Evolutionary conservation across 495 filamentous ascomycete species (phyloP).

Genomic region (Trichoderma erinaceum): DNA sequence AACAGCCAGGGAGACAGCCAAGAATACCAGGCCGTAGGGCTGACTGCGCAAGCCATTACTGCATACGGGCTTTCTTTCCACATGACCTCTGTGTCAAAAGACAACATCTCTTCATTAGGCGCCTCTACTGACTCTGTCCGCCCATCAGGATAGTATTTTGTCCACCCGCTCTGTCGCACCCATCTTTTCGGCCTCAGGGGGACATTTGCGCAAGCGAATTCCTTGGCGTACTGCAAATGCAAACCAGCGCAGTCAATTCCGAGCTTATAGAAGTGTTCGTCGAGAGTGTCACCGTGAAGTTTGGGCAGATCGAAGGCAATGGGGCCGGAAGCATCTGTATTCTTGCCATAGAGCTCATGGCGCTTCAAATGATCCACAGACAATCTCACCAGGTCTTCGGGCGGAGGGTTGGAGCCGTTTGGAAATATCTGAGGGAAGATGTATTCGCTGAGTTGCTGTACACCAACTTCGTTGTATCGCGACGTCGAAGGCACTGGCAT

Average conservation of each 20-base stretch:
- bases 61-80: constrained; percentile 87
- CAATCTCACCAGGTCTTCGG: constrained; percentile 65
- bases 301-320: constrained; percentile 79
- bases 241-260: constrained; percentile 85
- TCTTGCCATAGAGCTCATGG: constrained; percentile 89
- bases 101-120: constrained; percentile 73
- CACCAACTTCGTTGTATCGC: constrained; percentile 85
- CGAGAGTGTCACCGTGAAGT: constrained; percentile 73
- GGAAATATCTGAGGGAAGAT: constrained; percentile 79
- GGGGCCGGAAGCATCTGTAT: constrained; percentile 63
- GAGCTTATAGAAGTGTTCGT: constrained; percentile 92
- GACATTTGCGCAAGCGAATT: constrained; percentile 58
- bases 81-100: constrained; percentile 96
- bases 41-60: constrained; percentile 91
- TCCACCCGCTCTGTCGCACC: constrained; percentile 83
- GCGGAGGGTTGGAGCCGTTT: constrained; percentile 40
- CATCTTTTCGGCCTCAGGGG: constrained; percentile 76
- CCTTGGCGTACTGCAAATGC: constrained; percentile 69
- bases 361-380: constrained; percentile 76
- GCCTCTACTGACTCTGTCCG: constrained; percentile 61
- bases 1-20: constrained; percentile 97
- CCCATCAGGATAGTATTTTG: constrained; percentile 77
- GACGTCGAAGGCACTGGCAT: constrained; percentile 49
- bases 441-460: constrained; percentile 82
- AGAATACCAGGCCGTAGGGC: constrained; percentile 86